Percentiles rank a stretch among this genome's conserved stretches.
phyloP scores from a whole-genome alignment of 371 early-diverging fungal species.

The Saksenaea oblongispora region DNA sequence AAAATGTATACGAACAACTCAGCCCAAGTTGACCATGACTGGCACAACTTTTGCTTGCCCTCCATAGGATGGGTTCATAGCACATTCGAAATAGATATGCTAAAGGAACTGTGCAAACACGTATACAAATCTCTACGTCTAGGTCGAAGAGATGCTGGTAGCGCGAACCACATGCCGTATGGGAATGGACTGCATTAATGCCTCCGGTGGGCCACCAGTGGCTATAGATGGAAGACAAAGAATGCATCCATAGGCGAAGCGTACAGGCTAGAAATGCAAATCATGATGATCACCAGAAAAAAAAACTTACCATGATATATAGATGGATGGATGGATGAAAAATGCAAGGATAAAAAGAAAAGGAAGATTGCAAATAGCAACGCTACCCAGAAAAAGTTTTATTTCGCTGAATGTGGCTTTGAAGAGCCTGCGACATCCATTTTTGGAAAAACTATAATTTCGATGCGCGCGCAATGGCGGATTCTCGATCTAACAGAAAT shows the following conservation, averaged over 20 bases:
- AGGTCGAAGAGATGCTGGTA: neutral
- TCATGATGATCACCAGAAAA: neutral
- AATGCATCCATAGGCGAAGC: slow-evolving; percentile 5
- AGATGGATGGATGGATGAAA: slow-evolving; percentile 13
- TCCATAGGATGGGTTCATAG: slow-evolving; percentile 3
- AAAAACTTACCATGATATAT: slow-evolving; percentile 13
- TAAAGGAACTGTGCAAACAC: neutral
- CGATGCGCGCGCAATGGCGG: too few relatives aligned
- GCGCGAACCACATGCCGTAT: neutral
- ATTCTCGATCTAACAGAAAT: too few relatives aligned
- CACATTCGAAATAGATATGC: neutral
- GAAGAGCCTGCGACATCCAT: too few relatives aligned
- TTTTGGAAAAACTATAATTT: too few relatives aligned
- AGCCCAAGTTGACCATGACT: slow-evolving; percentile 10
- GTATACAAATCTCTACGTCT: neutral
- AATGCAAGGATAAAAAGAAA: neutral
- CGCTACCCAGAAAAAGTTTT: too few relatives aligned
- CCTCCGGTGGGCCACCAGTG: neutral
- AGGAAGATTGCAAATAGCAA: too few relatives aligned
- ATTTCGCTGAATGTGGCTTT: too few relatives aligned
- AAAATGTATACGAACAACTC: slow-evolving; percentile 14
- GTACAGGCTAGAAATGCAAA: slow-evolving; percentile 4
- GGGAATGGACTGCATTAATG: neutral
- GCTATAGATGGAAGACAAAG: slow-evolving; percentile 6
- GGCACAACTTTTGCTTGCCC: neutral